Base-by-base conservation (phyloP, 2,329 filamentous ascomycete species). In the Nothophaeocryptopus gaeumannii region DNA sequence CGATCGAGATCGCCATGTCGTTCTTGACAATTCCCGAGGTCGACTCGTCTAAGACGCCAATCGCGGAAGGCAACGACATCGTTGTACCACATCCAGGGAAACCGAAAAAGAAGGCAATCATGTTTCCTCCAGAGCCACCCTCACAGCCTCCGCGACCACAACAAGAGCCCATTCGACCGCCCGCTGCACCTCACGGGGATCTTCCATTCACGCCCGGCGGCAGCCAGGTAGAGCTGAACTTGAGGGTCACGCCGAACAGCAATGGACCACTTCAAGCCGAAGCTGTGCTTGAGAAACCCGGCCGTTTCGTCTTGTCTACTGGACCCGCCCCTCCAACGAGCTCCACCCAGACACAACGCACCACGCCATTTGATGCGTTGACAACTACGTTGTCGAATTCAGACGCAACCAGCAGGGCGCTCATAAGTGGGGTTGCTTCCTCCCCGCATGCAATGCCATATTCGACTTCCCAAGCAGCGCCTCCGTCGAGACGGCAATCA, bases 1-100 rank as follows among this genome's bases (percentile, higher is more conserved):
- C 56, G 13, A 41, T 60, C 10, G 50, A 57, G 12, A 50, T 60
- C 20, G 46, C 53, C 10, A 13, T 47, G 12, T 52, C 58, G 3
- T 45, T 59, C 11, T 30, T 59, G 20, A 26, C 48, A 9, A 39
- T 35, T 32, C 33, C 43, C 5, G 39, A 36, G 8, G 33, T 12
- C 5, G 42, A 44, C 29, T 26, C 29, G 15, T 14, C 32, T 9
- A 26, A 15, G 20, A 13, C 33, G 5, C 48, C 46, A 8, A 49
- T 59, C n/a, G 12, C 40, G 7, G 52, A 57, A 46, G 56, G 54
- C n/a, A 29, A 40, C 26, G 49, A 47, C 11, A 55, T 59, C 26
- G 38, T 38, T 8, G 34, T 55, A 12, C 51, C 51, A 2, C 39
- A 26, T 11, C 51, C 50, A 8, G 54, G 54, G 1, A 26, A 49